A percentile compares a stretch with the other conserved stretches of the same genome.
These are phyloP conservation scores for Wickerhamiella nectarea DNA, from an alignment of 805 yeast species.

Conservation along the genomic window DNA sequence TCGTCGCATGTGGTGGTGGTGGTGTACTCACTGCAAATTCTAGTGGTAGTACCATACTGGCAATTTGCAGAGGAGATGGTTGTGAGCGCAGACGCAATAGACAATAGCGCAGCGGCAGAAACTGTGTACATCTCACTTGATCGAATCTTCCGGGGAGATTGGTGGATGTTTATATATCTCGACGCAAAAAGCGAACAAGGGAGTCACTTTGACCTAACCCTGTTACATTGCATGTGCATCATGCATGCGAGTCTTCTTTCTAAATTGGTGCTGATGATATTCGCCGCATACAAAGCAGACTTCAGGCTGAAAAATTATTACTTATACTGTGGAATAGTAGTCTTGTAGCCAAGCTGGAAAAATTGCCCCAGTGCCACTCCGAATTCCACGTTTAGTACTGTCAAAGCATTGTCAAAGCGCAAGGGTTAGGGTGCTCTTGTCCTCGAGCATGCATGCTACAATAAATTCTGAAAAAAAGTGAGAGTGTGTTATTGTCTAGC, in stretches of 20 bases:
- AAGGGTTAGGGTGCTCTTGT: not conserved
- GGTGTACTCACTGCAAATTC: constrained; percentile 4
- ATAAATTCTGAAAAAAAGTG: not conserved
- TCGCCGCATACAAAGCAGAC: too few species aligned
- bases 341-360: not conserved
- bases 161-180: not conserved
- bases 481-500: too few species aligned
- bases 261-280: not conserved
- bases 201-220: not conserved
- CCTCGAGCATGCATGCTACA: not conserved
- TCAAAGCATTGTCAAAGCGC: not conserved
- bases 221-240: not conserved
- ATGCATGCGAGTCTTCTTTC: not conserved
- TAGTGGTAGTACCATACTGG: not conserved
- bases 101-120: not conserved
- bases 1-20: constrained; percentile 5
- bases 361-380: too few species aligned
- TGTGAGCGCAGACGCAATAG: not conserved
- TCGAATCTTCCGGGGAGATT: not conserved
- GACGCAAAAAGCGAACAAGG: not conserved
- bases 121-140: not conserved
- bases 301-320: too few species aligned
- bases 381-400: too few species aligned
- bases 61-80: constrained; percentile 1
- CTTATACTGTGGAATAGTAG: too few species aligned